Base-by-base conservation (phyloP, 129 eudicot species). In the Saposhnikovia divaricata region DNA sequence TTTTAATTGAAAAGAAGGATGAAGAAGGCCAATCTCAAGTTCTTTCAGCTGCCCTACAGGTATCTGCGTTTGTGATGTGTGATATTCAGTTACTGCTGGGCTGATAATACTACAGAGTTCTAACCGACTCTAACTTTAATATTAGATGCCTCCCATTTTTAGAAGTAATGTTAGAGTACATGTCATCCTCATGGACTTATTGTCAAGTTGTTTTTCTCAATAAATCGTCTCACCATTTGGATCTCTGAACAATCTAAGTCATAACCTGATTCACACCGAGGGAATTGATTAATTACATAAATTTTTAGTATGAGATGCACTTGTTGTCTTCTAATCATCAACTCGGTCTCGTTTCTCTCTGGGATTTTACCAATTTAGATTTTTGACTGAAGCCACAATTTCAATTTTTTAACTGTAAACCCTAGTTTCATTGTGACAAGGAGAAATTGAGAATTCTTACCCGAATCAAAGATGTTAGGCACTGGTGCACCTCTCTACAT, bases 1-100 rank as follows among this genome's bases (percentile, higher is more conserved):
- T 95, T 70, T 85, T 95, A 92, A 88, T 95, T 83, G 96, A 90
- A 82, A 92, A 90, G 82, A 90, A 88, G 87, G 97, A 95, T 47
- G 91, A 95, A 80, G 97, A 90, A 88, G 99, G 97, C 40, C 99
- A 95, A 84, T 89, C 95, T 76, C 99, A 95, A 81, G 96, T 92
- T 85, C 95, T 95, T 82, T 92, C 99, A 66, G 97, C 99, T 48
- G 97, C 97, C 74, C 86, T 95, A 73, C 95, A 89, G 99, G 99
- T 95, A 84, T 40, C 77, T 37, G 39, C 73, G 25, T 31, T 15
- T 27, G n/a, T 71, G 13, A 34, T 69, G 11, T 61, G 69, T 59
- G 66, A 59, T 59, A n/a, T 59, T 19, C 14, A n/a, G 31, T 21
- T 59, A 59, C 31, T 59, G 13, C 13, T 2, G 31, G 66, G 66